Percentiles rank a stretch among this genome's conserved stretches.
phyloP scores from a whole-genome alignment of 2,329 filamentous ascomycete species.

The Aspergillus sp. region DNA sequence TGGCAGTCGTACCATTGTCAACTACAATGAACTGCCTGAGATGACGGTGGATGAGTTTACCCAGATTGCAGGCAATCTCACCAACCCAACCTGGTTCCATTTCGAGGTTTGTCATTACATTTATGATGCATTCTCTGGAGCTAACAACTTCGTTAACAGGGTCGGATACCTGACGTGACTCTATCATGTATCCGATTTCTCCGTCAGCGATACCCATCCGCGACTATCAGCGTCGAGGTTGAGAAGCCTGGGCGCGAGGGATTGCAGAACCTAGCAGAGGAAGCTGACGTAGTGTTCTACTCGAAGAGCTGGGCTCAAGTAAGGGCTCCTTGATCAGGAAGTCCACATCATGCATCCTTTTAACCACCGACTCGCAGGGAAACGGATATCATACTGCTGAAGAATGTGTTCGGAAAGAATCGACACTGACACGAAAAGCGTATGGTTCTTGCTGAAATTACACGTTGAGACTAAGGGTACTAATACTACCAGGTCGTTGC shows the following conservation, averaged over 20 bases:
- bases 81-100: slow-evolving; percentile 63
- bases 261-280: slow-evolving; percentile 59
- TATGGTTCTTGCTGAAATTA: slow-evolving; percentile 34
- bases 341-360: neutral
- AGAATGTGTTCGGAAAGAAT: slow-evolving; percentile 54
- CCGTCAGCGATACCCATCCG: slow-evolving; percentile 47
- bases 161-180: slow-evolving; percentile 64
- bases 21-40: slow-evolving; percentile 67
- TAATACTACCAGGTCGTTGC: slow-evolving; percentile 42
- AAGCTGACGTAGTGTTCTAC: slow-evolving; percentile 73
- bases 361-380: slow-evolving; percentile 19
- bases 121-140: neutral
- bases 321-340: slow-evolving; percentile 5
- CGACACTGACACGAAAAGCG: slow-evolving; percentile 45
- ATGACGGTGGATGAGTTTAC: slow-evolving; percentile 66
- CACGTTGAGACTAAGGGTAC: neutral
- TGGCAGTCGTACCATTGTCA: slow-evolving; percentile 69
- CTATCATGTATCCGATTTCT: slow-evolving; percentile 61
- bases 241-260: slow-evolving; percentile 68
- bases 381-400: slow-evolving; percentile 50
- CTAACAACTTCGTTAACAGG: slow-evolving; percentile 42
- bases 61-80: slow-evolving; percentile 44
- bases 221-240: slow-evolving; percentile 67
- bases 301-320: slow-evolving; percentile 71
- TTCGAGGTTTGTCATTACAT: slow-evolving; percentile 59